A percentile compares a stretch with the other conserved stretches of the same genome.
phyloP scores from a whole-genome alignment of 208 protist species.

The Leishmania martiniquensis region DNA sequence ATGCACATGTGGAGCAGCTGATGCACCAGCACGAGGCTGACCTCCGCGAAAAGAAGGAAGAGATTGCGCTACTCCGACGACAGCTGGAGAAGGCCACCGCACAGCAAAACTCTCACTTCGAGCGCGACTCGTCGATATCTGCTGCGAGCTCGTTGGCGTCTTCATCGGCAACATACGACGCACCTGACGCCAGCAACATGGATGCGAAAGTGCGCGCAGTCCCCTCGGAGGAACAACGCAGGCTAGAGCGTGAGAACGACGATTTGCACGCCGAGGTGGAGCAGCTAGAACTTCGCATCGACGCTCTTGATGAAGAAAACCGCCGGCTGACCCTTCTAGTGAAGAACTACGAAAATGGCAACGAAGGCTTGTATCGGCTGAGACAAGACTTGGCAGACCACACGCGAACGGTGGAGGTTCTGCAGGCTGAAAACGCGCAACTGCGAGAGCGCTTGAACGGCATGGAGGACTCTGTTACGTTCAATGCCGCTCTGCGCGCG shows the following conservation, averaged over 20 bases:
- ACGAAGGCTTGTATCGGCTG: slow-evolving; percentile 75
- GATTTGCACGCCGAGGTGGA: slow-evolving; percentile 66
- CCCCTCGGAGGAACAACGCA: slow-evolving; percentile 25
- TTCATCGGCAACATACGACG: neutral
- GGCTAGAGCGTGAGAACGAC: slow-evolving; percentile 79
- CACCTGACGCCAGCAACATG: neutral
- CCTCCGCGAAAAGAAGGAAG: slow-evolving; percentile 48
- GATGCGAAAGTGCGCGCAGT: slow-evolving; percentile 3
- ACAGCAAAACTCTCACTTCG: slow-evolving; percentile 33
- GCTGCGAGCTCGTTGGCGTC: slow-evolving; percentile 10
- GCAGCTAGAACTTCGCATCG: slow-evolving; percentile 66
- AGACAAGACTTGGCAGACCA: slow-evolving; percentile 61
- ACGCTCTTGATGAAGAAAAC: slow-evolving; percentile 74
- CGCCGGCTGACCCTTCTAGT: slow-evolving; percentile 53
- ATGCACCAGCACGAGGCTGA: slow-evolving; percentile 49
- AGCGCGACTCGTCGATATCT: slow-evolving; percentile 25
- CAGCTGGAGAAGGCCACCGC: slow-evolving; percentile 46
- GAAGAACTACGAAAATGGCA: slow-evolving; percentile 75
- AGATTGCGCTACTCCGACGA: slow-evolving; percentile 41
- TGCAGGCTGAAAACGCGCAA: slow-evolving; percentile 82
- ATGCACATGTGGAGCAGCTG: slow-evolving; percentile 54
- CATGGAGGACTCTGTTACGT: slow-evolving; percentile 86
- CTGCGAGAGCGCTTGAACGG: slow-evolving; percentile 78
- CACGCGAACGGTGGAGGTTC: slow-evolving; percentile 59
- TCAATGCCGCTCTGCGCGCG: slow-evolving; percentile 82